These are phyloP conservation scores for Aspergillus conjunctus DNA, from an alignment of 495 filamentous ascomycete species.

Conservation along the genomic window DNA sequence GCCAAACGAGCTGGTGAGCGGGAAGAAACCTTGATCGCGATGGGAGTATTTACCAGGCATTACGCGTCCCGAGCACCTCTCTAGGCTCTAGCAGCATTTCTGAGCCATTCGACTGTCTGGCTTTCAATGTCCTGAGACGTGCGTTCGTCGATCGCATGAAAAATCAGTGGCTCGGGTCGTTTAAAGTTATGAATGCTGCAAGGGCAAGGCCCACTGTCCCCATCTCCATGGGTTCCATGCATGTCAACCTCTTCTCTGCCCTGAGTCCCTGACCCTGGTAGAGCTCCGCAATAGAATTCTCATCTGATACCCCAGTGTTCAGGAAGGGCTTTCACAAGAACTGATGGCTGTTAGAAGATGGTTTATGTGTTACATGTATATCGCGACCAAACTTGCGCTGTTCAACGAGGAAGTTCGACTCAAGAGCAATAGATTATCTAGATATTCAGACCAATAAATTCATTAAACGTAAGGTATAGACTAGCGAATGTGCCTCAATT, in stretches of 20 bases:
- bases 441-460: background rate
- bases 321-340: no score
- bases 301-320: no score
- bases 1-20: background rate
- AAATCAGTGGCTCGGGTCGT: background rate
- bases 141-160: background rate
- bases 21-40: background rate
- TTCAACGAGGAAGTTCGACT: background rate
- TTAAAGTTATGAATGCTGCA: background rate
- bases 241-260: no score
- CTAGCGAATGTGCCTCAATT: background rate
- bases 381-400: background rate
- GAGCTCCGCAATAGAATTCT: no score
- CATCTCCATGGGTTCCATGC: background rate
- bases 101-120: background rate
- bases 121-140: background rate
- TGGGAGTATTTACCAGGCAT: background rate
- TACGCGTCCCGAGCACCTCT: background rate
- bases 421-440: background rate
- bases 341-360: no score
- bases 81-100: background rate
- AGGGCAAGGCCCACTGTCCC: background rate
- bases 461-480: background rate
- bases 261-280: no score
- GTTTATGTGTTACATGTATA: background rate